Percentiles rank a stretch among this genome's conserved stretches.
Evolutionary conservation across 345 rosid genomes (phyloP).

Genomic region (Sapria himalayana): DNA sequence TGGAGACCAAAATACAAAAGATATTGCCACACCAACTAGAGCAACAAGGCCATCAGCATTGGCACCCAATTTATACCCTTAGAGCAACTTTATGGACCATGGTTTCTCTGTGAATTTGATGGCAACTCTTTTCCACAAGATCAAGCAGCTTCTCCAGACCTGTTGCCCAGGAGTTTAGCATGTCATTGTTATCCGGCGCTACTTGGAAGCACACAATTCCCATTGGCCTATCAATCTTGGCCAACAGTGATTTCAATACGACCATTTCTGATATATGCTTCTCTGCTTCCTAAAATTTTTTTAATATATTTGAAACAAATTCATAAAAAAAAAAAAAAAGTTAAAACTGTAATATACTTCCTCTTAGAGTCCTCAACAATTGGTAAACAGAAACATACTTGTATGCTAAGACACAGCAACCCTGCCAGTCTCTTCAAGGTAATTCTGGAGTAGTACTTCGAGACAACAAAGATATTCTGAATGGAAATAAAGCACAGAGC

Average conservation of each 20-base stretch:
- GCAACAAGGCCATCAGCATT: no score
- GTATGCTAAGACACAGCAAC: constrained; percentile 61
- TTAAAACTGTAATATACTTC: not conserved
- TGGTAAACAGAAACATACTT: constrained; percentile 19
- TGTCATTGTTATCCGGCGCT: constrained; percentile 69
- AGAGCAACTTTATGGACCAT: constrained; percentile 77
- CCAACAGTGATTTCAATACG: constrained; percentile 74
- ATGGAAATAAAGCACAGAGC: constrained; percentile 8
- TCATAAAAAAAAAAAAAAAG: not conserved
- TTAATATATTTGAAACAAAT: no score
- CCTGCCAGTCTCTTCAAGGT: constrained; percentile 77
- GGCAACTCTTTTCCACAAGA: constrained; percentile 92
- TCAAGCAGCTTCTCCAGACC: constrained; percentile 92
- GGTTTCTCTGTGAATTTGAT: constrained; percentile 86
- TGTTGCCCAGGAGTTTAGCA: constrained; percentile 75
- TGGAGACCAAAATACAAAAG: no score
- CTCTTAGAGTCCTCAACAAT: no score
- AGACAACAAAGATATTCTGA: constrained; percentile 95
- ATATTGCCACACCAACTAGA: no score
- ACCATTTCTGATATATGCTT: constrained; percentile 98
- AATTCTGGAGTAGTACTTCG: constrained; percentile 83
- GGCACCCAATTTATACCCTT: constrained; percentile 48
- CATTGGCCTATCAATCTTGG: constrained; percentile 80
- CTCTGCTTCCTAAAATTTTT: constrained; percentile 86
- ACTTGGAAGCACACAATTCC: constrained; percentile 64